Percentiles rank a stretch among this genome's conserved stretches.
These are phyloP conservation scores for Actinomucor elegans DNA, from an alignment of 371 early-diverging fungal genomes.

Conservation along the genomic window DNA sequence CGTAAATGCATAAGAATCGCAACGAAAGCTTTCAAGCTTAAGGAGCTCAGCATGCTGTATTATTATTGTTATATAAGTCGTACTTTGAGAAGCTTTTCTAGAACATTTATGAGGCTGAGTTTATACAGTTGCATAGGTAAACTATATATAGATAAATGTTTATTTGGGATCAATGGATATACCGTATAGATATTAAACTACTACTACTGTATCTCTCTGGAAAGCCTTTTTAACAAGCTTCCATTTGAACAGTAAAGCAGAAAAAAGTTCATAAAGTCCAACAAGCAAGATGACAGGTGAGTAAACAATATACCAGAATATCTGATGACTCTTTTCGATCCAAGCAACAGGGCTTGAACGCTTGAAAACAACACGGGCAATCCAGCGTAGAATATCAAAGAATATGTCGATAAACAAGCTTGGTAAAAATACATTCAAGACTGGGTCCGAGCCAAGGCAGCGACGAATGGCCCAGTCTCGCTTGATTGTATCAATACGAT, in stretches of 20 bases:
- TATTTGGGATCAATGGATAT: no score
- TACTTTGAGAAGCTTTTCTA: no score
- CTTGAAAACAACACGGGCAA: constrained; percentile 9
- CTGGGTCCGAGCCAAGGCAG: constrained; percentile 8
- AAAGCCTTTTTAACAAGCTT: constrained; percentile 1
- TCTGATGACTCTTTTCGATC: constrained; percentile 33
- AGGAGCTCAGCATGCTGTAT: no score
- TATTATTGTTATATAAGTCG: no score
- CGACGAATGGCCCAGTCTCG: constrained; percentile 20
- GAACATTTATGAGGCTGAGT: no score
- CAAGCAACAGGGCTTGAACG: constrained; percentile 7
- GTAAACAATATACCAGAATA: constrained; percentile 39
- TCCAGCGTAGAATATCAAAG: constrained; percentile 15
- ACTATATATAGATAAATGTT: no score
- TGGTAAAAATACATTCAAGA: constrained; percentile 27
- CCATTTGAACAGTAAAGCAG: constrained; percentile 5
- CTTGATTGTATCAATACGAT: constrained; percentile 16
- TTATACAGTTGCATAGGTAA: no score
- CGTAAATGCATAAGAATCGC: no score
- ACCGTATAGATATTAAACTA: no score
- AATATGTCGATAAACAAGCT: constrained; percentile 29
- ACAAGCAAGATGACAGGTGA: constrained; percentile 33
- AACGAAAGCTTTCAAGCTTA: no score
- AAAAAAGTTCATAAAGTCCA: constrained; percentile 17
- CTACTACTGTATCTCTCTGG: not conserved